These are phyloP conservation scores for Dillenia suffruticosa DNA, from an alignment of 164 flowering plant species.

Conservation along the genomic window DNA sequence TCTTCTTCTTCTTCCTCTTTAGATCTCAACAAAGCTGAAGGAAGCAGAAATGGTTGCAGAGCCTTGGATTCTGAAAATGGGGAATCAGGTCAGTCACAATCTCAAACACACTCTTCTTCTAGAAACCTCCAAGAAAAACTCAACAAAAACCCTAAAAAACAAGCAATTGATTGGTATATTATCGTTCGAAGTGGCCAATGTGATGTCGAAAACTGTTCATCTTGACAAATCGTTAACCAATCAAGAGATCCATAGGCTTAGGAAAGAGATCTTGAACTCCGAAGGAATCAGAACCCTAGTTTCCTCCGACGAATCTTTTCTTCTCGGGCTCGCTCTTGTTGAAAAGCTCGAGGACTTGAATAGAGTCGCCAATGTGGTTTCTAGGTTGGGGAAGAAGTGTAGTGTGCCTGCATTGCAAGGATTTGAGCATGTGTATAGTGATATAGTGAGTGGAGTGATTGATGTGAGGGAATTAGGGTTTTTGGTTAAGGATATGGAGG, in stretches of 20 bases:
- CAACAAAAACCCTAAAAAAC: slow-evolving; percentile 23
- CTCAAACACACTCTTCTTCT: slow-evolving; percentile 63
- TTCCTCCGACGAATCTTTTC: slow-evolving; percentile 50
- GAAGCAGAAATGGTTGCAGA: slow-evolving; percentile 77
- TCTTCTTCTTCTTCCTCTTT: no score
- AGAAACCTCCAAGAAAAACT: slow-evolving; percentile 46
- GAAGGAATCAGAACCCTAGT: slow-evolving; percentile 67
- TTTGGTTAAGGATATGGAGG: slow-evolving; percentile 94
- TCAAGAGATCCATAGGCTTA: slow-evolving; percentile 53
- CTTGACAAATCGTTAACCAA: slow-evolving; percentile 71
- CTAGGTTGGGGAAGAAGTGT: slow-evolving; percentile 90
- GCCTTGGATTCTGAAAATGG: slow-evolving; percentile 80
- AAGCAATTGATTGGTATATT: slow-evolving; percentile 66
- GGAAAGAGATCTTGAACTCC: slow-evolving; percentile 51
- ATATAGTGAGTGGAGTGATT: slow-evolving; percentile 60
- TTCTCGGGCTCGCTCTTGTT: slow-evolving; percentile 57
- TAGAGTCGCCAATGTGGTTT: slow-evolving; percentile 61
- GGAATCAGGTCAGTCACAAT: slow-evolving; percentile 84
- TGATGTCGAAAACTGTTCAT: slow-evolving; percentile 77
- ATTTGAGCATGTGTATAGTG: slow-evolving; percentile 88
- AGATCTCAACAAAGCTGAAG: not conserved
- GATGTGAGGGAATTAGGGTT: slow-evolving; percentile 79
- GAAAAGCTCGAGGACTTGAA: slow-evolving; percentile 87
- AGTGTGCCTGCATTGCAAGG: slow-evolving; percentile 75
- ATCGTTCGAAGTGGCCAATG: slow-evolving; percentile 89